These are phyloP conservation scores for Penicillium nordicum DNA, from an alignment of 2,329 filamentous ascomycete species.

Conservation along the genomic window DNA sequence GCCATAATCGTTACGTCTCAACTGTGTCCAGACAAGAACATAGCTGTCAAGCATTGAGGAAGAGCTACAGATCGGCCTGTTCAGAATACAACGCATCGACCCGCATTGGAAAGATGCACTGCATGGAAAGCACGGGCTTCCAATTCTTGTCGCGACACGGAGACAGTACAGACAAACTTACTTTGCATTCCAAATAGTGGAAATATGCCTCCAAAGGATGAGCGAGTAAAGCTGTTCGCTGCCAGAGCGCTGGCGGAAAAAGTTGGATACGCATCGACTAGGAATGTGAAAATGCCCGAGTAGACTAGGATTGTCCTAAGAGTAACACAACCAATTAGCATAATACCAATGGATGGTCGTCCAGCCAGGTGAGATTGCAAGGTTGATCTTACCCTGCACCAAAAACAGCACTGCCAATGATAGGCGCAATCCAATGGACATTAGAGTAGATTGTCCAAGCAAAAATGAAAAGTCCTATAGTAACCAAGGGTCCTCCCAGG, in stretches of 20 bases:
- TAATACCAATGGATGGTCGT: slow-evolving; percentile 14
- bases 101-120: slow-evolving; percentile 5
- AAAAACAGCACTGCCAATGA: slow-evolving; percentile 70
- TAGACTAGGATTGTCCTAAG: slow-evolving; percentile 71
- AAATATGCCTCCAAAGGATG: slow-evolving; percentile 73
- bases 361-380: slow-evolving; percentile 23
- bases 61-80: slow-evolving; percentile 3
- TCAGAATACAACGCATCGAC: slow-evolving; percentile 10
- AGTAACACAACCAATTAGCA: slow-evolving; percentile 23
- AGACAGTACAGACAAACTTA: slow-evolving; percentile 26
- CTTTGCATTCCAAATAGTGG: slow-evolving; percentile 67
- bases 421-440: slow-evolving; percentile 73
- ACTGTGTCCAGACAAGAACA: neutral
- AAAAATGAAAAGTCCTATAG: slow-evolving; percentile 81
- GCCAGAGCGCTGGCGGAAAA: slow-evolving; percentile 64
- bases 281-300: slow-evolving; percentile 81
- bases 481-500: slow-evolving; percentile 70
- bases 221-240: slow-evolving; percentile 77
- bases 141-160: neutral
- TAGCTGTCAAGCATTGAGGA: neutral
- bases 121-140: slow-evolving; percentile 15
- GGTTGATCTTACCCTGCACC: slow-evolving; percentile 60
- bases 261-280: slow-evolving; percentile 60
- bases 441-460: slow-evolving; percentile 73
- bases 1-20: slow-evolving; percentile 9